These are phyloP conservation scores for Skeletonema marinoi DNA, from an alignment of 108 stramenopile genomes.

Conservation along the genomic window DNA sequence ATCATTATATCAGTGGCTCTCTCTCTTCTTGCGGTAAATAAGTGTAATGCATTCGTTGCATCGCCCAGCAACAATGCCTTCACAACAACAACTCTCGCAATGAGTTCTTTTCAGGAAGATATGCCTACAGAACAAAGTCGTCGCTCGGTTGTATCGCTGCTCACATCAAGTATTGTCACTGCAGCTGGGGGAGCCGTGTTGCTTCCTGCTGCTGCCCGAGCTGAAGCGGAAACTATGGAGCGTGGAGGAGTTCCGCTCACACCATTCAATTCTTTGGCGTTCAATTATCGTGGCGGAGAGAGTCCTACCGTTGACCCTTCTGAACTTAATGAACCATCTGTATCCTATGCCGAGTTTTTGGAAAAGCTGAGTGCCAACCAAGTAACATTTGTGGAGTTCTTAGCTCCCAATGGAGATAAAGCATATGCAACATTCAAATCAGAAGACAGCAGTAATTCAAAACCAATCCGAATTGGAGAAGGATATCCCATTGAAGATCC, in stretches of 20 bases:
- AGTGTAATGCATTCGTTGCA: neutral
- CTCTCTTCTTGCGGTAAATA: neutral
- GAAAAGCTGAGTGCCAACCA: conserved; percentile 54
- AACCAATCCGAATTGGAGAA: conserved; percentile 74
- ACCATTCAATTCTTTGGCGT: conserved; percentile 77
- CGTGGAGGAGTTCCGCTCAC: conserved; percentile 49
- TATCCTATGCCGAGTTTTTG: conserved; percentile 71
- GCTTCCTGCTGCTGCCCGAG: conserved; percentile 8
- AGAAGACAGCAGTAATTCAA: conserved; percentile 6
- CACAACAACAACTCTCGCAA: neutral
- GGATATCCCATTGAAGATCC: conserved; percentile 80
- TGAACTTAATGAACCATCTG: conserved; percentile 63
- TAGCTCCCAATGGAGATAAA: conserved; percentile 79
- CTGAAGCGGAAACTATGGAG: conserved; percentile 44
- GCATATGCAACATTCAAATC: conserved; percentile 77
- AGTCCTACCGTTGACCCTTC: conserved; percentile 59
- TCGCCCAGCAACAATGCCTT: neutral
- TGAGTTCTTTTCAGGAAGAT: neutral
- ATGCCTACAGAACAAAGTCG: neutral
- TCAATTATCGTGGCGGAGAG: conserved; percentile 69
- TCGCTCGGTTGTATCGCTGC: neutral
- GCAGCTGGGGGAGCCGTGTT: neutral
- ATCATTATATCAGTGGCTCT: neutral
- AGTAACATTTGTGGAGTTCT: conserved; percentile 78
- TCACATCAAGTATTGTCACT: neutral